Evolutionary conservation across 2,329 filamentous ascomycete genomes (phyloP), one percentile per base, ranked within the genome.

Genomic region (Neurospora sp.): DNA sequence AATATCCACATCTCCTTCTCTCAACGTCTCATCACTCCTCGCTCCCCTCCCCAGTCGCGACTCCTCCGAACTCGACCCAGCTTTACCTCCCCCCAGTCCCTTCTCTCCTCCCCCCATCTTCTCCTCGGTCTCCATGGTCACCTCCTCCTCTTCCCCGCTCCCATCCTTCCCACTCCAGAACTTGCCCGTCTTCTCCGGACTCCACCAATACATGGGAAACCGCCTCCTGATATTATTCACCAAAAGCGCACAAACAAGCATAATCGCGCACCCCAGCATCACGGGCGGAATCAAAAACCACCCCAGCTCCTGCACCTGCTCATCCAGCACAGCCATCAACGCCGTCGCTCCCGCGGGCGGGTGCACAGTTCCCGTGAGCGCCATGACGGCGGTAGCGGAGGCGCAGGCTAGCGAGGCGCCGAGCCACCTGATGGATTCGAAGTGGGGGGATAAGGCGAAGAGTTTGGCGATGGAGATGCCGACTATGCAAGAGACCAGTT

Each of bases 281-380:
- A 92, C 83, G 6, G 92, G 80, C 0, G 89, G 86, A 6, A 93
- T 77, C 13, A 92, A 79, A 71, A 84, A 87, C 91, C 91, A 93
- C n/a, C 90, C 90, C 11, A 93, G 78, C 0, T 76, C 74, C 10
- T 84, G 81, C 1, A 88, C 80, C 1, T 82, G 80, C 2, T 84
- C 80, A 70, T 89, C 87, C 1, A 88, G 83, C 0, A 90, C 89
- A 0, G 90, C 90, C 36, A 93, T 80, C 1, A 94, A 79, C 0
- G 90, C 91, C 0, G 91, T 93, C 9, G 91, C 91, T 4, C 91
- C 91, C 0, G 90, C 91, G 0, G 91, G 91, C 0, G 91, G 91
- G 73, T 93, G 90, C 0, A 91, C 84, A 0, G 90, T 93, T 68
- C 89, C 90, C 1, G 90, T 93, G 28, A 92, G 75, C 0, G 84